Percentiles rank a stretch among this genome's conserved stretches.
These are phyloP conservation scores for Neolentinus lepideus DNA, from an alignment of 1,284 basidiomycete genomes.

Conservation along the genomic window DNA sequence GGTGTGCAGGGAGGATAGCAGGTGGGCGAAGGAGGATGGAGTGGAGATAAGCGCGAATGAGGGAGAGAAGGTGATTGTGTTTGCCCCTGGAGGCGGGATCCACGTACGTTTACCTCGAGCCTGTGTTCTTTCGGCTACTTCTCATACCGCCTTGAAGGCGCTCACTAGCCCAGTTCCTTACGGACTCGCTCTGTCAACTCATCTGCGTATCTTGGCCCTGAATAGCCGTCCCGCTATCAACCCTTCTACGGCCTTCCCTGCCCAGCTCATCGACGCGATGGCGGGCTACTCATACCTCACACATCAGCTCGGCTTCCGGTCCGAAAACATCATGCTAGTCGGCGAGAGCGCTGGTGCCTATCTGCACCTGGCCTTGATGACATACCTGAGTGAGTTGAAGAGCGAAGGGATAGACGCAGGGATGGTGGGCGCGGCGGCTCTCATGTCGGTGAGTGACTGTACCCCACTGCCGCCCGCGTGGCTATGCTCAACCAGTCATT, in stretches of 20 bases:
- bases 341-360: slow-evolving; percentile 46
- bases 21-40: background rate
- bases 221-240: slow-evolving; percentile 12
- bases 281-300: slow-evolving; percentile 27
- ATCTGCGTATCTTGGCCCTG: slow-evolving; percentile 10
- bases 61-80: slow-evolving; percentile 3
- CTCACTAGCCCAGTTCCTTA: slow-evolving; percentile 3
- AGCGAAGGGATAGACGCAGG: background rate
- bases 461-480: background rate
- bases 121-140: background rate
- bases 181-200: background rate
- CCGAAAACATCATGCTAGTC: slow-evolving; percentile 31
- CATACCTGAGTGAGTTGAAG: slow-evolving; percentile 8
- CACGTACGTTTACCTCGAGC: slow-evolving; percentile 1
- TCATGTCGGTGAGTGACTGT: slow-evolving; percentile 2
- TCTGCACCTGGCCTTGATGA: slow-evolving; percentile 25
- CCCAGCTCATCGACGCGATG: slow-evolving; percentile 31
- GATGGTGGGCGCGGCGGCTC: background rate
- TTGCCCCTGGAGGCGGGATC: slow-evolving; percentile 1
- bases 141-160: background rate
- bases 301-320: slow-evolving; percentile 17
- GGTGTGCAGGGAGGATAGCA: background rate
- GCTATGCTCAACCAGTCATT: background rate
- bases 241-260: slow-evolving; percentile 23
- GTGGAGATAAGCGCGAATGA: background rate